Evolutionary conservation across 257 asterid genomes (phyloP).

Genomic region (Dorcoceras hygrometricum): DNA sequence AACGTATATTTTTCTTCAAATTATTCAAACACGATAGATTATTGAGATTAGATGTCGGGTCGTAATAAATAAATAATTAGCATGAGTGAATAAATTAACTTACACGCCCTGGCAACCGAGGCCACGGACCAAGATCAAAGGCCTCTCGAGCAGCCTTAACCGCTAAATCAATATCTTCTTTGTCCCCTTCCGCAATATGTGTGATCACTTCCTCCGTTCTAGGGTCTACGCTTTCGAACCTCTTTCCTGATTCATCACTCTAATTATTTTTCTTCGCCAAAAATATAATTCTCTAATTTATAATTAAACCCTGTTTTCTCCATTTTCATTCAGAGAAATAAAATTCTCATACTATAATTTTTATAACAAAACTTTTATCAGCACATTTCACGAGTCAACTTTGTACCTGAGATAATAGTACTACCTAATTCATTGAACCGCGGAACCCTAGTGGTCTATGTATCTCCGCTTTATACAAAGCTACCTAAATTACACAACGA

Average conservation of each 20-base stretch:
- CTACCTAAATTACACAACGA: background rate
- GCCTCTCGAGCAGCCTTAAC: slow-evolving; percentile 64
- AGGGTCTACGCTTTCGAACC: slow-evolving; percentile 50
- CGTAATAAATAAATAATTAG: too few species aligned
- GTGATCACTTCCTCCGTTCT: slow-evolving; percentile 47
- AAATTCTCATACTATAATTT: background rate
- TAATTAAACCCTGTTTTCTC: background rate
- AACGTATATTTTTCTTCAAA: too few species aligned
- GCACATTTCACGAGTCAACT: too few species aligned
- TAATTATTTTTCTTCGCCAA: background rate
- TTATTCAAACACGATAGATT: too few species aligned
- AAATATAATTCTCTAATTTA: background rate
- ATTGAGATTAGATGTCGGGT: too few species aligned
- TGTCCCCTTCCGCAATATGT: slow-evolving; percentile 45
- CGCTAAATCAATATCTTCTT: slow-evolving; percentile 54
- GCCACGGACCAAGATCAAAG: slow-evolving; percentile 62
- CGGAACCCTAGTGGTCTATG: background rate
- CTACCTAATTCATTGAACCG: background rate
- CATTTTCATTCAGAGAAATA: background rate
- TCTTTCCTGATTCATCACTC: slow-evolving; percentile 36
- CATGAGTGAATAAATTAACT: slow-evolving; percentile 10
- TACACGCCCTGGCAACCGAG: slow-evolving; percentile 50
- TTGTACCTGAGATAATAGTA: too few species aligned
- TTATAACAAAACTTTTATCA: too few species aligned
- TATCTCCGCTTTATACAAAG: background rate